Conservation (phyloP, 164 flowering plant species). For the Vitis riparia region DNA sequence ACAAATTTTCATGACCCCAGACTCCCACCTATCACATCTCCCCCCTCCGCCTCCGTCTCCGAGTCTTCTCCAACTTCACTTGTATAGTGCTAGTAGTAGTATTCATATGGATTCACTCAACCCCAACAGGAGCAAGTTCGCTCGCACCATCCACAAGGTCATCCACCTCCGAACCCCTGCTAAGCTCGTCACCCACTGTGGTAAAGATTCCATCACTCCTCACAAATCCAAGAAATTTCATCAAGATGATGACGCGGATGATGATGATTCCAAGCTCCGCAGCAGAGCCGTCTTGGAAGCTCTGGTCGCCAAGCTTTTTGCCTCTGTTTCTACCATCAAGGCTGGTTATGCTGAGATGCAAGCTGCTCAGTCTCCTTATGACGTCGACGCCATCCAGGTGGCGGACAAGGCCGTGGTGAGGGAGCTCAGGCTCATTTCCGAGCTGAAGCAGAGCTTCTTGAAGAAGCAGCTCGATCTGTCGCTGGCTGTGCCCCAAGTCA, state of each 20-base stretch:
- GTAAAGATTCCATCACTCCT: constrained; percentile 33
- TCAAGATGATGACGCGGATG: constrained; percentile 8
- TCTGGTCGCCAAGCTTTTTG: constrained; percentile 73
- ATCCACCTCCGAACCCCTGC: constrained; percentile 24
- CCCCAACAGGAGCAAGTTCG: constrained; percentile 29
- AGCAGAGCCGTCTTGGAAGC: constrained; percentile 64
- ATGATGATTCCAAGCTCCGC: constrained; percentile 23
- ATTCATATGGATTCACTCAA: constrained; percentile 28
- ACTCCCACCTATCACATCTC: no score
- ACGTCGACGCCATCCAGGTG: constrained; percentile 52
- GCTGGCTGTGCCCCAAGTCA: constrained; percentile 46
- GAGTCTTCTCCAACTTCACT: no score
- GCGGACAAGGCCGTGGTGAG: constrained; percentile 72
- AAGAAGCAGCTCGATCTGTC: constrained; percentile 66
- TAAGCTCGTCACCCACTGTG: constrained; percentile 27
- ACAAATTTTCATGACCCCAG: no score
- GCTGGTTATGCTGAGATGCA: constrained; percentile 97
- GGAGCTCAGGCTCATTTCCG: constrained; percentile 64
- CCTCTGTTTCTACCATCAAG: constrained; percentile 68
- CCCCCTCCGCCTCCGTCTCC: not conserved
- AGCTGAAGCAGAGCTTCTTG: constrained; percentile 60
- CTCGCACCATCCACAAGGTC: constrained; percentile 33
- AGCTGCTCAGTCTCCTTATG: constrained; percentile 79
- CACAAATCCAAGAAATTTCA: constrained; percentile 24
- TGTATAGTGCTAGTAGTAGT: no score